Base-by-base conservation (phyloP, 2,329 filamentous ascomycete genomes). In the Fusarium solani-melongenae region DNA sequence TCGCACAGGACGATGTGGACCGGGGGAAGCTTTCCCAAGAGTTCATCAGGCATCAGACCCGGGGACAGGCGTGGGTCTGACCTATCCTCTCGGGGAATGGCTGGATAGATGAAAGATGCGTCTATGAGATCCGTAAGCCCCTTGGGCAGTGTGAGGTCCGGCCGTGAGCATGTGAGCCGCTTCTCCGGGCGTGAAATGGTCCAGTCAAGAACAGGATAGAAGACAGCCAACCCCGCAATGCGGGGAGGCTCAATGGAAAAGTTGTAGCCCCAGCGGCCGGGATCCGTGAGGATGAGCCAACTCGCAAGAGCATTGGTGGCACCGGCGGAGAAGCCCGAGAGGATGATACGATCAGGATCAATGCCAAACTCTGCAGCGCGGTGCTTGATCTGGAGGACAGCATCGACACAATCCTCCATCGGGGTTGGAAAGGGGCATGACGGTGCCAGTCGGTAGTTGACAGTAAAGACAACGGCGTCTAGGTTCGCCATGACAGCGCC, bases 391-490 rank as follows among this genome's bases (percentile, higher is more conserved):
- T 92, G 91, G n/a, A 91, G 78, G 10, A 93, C 79, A 1, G 90
- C 89, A 69, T 92, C 91, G 31, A 89, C 88, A 49, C 89, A 89
- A 77, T 93, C 92, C 72, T 93, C 90, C 0, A 93, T 86, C 0
- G 90, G 88, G 1, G 88, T 88, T 1, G 91, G 91, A 77, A 92
- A 92, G 0, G 90, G 90, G 72, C 88, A 84, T 75, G 89, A 88
- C 1, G 92, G 92, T 0, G 91, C 90, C 3, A 92, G 86, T n/a
- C 92, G 87, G 78, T 93, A 93, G 75, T 92, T 90, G 73, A 92
- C 89, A 2, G 88, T 89, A 69, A 93, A 87, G 63, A 92, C 86
- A 24, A 92, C 83, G 31, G 88, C 89, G 61, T 89, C 86, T 14
- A 88, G 82, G 6, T 85, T 82, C 29, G 87, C 81, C 41, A 88